A percentile compares a stretch with the other conserved stretches of the same genome.
Evolutionary conservation across 768 basidiomycete species (phyloP).

Genomic region (Naganishia kalamii): DNA sequence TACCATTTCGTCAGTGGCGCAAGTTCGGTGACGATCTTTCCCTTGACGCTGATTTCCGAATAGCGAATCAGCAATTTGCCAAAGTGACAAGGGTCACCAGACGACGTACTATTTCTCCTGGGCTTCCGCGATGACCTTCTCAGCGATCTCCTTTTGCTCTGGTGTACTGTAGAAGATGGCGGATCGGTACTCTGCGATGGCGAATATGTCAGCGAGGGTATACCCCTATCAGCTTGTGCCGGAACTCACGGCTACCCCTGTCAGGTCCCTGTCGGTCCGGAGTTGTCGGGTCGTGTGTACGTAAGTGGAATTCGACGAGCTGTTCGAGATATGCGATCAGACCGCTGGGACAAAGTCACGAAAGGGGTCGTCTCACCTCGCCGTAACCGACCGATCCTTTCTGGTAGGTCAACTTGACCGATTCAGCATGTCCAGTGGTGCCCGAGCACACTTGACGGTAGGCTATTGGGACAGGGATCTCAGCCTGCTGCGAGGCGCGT

Average conservation of each 20-base stretch:
- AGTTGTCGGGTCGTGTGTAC: constrained; percentile 88
- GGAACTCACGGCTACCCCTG: constrained; percentile 60
- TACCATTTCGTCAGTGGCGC: constrained; percentile 67
- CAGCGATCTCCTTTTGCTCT: constrained; percentile 67
- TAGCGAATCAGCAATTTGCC: not conserved
- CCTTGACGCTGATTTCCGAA: constrained; percentile 51
- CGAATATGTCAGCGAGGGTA: not conserved
- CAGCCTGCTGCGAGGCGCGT: not conserved
- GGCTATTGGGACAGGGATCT: constrained; percentile 25
- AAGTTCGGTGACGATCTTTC: constrained; percentile 73
- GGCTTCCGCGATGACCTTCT: constrained; percentile 71
- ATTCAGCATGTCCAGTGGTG: constrained; percentile 79
- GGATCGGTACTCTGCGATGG: constrained; percentile 73
- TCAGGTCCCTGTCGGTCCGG: constrained; percentile 72
- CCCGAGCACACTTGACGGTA: constrained; percentile 76
- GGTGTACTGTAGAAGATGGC: constrained; percentile 74
- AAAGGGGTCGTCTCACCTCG: constrained; percentile 47
- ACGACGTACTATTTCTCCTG: constrained; percentile 70
- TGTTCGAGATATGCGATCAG: not conserved
- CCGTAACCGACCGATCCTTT: constrained; percentile 68
- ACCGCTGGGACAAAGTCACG: too few species aligned
- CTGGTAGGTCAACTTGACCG: constrained; percentile 78
- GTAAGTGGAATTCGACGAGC: constrained; percentile 90
- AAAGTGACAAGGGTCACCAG: not conserved
- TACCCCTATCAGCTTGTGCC: too few species aligned